A percentile compares a stretch with the other conserved stretches of the same genome.
Evolutionary conservation across 2,329 filamentous ascomycete genomes (phyloP).

Genomic region (Phymatotrichopsis omnivora): DNA sequence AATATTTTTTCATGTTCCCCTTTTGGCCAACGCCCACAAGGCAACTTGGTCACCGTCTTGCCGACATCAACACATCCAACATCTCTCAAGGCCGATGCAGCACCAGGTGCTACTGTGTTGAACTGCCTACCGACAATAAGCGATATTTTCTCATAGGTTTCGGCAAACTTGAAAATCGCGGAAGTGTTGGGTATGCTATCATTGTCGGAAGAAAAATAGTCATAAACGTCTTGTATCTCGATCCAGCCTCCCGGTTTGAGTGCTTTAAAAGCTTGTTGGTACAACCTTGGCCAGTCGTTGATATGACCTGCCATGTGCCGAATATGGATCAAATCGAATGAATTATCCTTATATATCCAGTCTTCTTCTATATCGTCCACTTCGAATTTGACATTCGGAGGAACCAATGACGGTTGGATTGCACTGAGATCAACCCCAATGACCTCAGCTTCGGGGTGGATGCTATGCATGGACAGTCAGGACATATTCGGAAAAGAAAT

Average conservation of each 20-base stretch:
- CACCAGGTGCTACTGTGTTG: too few relatives aligned
- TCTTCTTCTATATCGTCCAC: slow-evolving; percentile 25
- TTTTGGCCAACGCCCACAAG: slow-evolving; percentile 37
- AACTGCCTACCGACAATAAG: too few relatives aligned
- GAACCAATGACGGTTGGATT: slow-evolving; percentile 36
- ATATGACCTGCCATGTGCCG: slow-evolving; percentile 48
- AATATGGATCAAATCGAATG: slow-evolving; percentile 27
- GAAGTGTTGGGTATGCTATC: too few relatives aligned
- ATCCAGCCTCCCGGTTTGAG: slow-evolving; percentile 16
- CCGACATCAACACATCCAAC: slow-evolving; percentile 35
- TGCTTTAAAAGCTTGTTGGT: slow-evolving; percentile 37
- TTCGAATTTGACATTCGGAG: slow-evolving; percentile 27
- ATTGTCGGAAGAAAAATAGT: too few relatives aligned
- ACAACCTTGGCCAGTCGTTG: slow-evolving; percentile 46
- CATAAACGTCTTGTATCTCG: too few relatives aligned
- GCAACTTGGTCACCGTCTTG: slow-evolving; percentile 34
- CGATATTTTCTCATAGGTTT: too few relatives aligned
- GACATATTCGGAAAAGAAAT: too few relatives aligned
- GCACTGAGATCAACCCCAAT: slow-evolving; percentile 37
- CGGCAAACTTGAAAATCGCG: too few relatives aligned
- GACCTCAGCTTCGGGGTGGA: slow-evolving; percentile 25
- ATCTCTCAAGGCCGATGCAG: too few relatives aligned
- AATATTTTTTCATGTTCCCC: slow-evolving; percentile 35
- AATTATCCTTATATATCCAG: slow-evolving; percentile 22
- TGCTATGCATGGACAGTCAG: too few relatives aligned